Conservation (phyloP, 2,329 filamentous ascomycete genomes). For the Cadophora sp. region DNA sequence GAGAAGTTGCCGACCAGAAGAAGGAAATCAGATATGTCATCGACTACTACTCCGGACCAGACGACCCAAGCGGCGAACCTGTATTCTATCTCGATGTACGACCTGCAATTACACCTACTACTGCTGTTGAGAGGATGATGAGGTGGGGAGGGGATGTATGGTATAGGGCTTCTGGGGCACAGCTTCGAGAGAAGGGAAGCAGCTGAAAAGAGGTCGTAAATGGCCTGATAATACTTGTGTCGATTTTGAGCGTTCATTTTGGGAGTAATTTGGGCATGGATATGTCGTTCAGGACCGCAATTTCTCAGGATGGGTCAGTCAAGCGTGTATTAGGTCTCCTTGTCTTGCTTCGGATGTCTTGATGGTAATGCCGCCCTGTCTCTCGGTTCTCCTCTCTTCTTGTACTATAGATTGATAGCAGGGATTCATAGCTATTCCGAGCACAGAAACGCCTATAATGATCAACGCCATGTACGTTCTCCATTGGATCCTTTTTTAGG, state of each 20-base stretch:
- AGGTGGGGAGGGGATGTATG: conserved; percentile 93
- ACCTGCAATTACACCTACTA: conserved; percentile 82
- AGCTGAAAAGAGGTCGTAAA: conserved; percentile 15
- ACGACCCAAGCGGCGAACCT: conserved; percentile 78
- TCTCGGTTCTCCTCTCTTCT: conserved; percentile 31
- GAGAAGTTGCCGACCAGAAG: conserved; percentile 69
- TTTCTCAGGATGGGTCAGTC: conserved; percentile 23
- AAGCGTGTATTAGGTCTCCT: conserved; percentile 14
- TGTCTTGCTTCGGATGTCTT: conserved; percentile 18
- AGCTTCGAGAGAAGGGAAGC: conserved; percentile 37
- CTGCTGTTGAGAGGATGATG: conserved; percentile 81
- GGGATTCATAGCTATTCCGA: not conserved
- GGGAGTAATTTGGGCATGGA: conserved; percentile 12
- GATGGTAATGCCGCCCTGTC: conserved; percentile 19
- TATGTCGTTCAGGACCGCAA: conserved; percentile 8
- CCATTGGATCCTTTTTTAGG: too few species aligned
- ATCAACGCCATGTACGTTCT: not conserved
- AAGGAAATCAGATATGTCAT: conserved; percentile 93
- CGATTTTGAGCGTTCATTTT: conserved; percentile 22
- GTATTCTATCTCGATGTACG: conserved; percentile 96
- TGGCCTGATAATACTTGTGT: conserved; percentile 13
- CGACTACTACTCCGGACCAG: conserved; percentile 89
- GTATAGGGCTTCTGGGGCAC: conserved; percentile 59
- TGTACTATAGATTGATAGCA: conserved; percentile 26
- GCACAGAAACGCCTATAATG: not conserved